Evolutionary conservation across 495 filamentous ascomycete species (phyloP), one percentile per base, ranked within the genome.

Genomic region (Trichoderma virens): DNA sequence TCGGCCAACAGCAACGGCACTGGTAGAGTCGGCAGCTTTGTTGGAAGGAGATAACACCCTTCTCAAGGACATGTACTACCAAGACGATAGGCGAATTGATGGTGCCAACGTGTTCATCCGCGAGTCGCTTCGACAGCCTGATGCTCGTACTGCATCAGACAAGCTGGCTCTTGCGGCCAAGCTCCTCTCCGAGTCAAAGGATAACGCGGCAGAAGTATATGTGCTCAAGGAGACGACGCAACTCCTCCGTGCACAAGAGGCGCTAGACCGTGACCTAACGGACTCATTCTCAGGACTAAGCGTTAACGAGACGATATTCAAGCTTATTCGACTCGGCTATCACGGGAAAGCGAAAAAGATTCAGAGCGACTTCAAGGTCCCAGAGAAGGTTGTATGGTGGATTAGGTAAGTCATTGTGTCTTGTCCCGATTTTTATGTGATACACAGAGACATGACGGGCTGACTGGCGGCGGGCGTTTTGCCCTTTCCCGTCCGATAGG

Each of bases 31-130:
- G 2, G 88, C 86, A 0, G 93, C 94, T 2, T 69, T 30, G 47
- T 78, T 80, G 59, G 83, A 82, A 27, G 86, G 91, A 60, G 94
- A 97, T 69, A 82, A 80, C 3, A 89, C 95, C 23, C 73, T 98
- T 11, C 84, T 97, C 13, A 98, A 97, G 71, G 94, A 98, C 72
- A 81, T 98, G 28, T 98, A 93, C 76, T 98, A 98, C 70, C 94
- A 98, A 77, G 95, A 98, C 69, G 94, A 98, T 74, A 89, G 93
- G 7, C 88, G 92, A 0, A 77, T 91, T 27, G 95, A 98, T 66
- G 92, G 94, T 20, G 87, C 94, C 1, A 88, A 92, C 65, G 85
- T 97, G 7, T 88, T 98, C 54, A 72, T 98, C 51, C 81, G 84
- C 16, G 93, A 98, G 77, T 90, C 91, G 0, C 75, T 96, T 6